Percentiles rank a stretch among this genome's conserved stretches.
Evolutionary conservation across 257 asterid genomes (phyloP).

Genomic region (Solanum arcanum): DNA sequence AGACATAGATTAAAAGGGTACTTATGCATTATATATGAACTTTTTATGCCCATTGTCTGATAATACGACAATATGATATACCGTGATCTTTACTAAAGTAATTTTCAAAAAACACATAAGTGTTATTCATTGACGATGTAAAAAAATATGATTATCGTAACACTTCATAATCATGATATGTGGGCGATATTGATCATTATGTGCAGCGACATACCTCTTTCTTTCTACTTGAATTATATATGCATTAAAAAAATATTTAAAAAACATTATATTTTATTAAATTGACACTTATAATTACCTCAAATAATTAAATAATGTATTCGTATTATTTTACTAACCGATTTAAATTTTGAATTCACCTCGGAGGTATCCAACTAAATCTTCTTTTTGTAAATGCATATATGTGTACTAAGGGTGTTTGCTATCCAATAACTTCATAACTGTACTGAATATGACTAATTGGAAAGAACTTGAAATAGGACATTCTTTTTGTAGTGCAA

Average conservation of each 20-base stretch:
- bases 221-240: background rate
- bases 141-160: background rate
- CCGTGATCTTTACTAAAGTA: background rate
- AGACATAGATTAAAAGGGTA: too few relatives aligned
- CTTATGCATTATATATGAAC: background rate
- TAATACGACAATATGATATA: background rate
- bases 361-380: background rate
- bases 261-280: background rate
- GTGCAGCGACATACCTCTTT: background rate
- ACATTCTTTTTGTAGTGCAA: background rate
- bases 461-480: background rate
- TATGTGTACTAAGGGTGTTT: background rate
- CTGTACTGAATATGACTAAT: background rate
- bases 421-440: background rate
- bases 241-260: background rate
- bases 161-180: background rate
- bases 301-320: background rate
- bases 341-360: background rate
- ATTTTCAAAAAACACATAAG: background rate
- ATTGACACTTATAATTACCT: background rate
- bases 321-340: background rate
- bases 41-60: background rate
- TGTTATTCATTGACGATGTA: background rate
- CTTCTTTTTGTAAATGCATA: background rate
- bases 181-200: background rate